phyloP scores from a whole-genome alignment of 2,329 filamentous ascomycete genomes.

The Clonostachys rhizophaga region DNA sequence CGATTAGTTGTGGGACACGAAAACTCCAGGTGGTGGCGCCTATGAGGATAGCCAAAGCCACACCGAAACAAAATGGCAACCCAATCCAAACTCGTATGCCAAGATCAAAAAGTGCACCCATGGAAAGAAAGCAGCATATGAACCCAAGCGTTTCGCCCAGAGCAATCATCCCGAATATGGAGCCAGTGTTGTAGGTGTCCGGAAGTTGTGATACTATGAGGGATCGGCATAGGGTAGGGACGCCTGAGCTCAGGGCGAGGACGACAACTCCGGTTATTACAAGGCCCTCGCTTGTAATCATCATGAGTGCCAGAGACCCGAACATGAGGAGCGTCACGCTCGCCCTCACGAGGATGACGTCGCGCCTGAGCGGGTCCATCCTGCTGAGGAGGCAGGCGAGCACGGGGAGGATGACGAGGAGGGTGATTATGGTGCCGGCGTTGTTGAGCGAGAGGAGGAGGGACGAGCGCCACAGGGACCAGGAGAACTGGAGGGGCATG shows the following conservation, averaged over 20 bases:
- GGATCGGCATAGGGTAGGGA: slow-evolving; percentile 14
- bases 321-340: slow-evolving; percentile 12
- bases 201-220: slow-evolving; percentile 10
- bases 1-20: too few species aligned
- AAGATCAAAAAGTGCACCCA: slow-evolving; percentile 14
- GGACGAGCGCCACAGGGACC: slow-evolving; percentile 11
- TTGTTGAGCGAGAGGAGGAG: slow-evolving; percentile 14
- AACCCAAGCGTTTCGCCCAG: slow-evolving; percentile 14
- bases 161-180: slow-evolving; percentile 14
- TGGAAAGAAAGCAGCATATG: slow-evolving; percentile 9
- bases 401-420: slow-evolving; percentile 12
- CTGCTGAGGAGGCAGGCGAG: slow-evolving; percentile 6
- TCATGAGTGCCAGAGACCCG: slow-evolving; percentile 13
- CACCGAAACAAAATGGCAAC: slow-evolving; percentile 12
- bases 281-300: slow-evolving; percentile 9
- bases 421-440: slow-evolving; percentile 10
- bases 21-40: slow-evolving; percentile 8
- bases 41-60: slow-evolving; percentile 6
- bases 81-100: slow-evolving; percentile 14
- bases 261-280: slow-evolving; percentile 11
- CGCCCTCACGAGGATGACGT: slow-evolving; percentile 8
- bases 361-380: slow-evolving; percentile 4
- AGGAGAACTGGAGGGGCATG: slow-evolving; percentile 16
- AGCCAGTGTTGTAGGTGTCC: slow-evolving; percentile 8
- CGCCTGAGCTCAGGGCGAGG: slow-evolving; percentile 13